Evolutionary conservation across 352 stramenopile genomes (phyloP), one percentile per base, ranked within the genome.

Genomic region (Hyaloperonospora brassicae): DNA sequence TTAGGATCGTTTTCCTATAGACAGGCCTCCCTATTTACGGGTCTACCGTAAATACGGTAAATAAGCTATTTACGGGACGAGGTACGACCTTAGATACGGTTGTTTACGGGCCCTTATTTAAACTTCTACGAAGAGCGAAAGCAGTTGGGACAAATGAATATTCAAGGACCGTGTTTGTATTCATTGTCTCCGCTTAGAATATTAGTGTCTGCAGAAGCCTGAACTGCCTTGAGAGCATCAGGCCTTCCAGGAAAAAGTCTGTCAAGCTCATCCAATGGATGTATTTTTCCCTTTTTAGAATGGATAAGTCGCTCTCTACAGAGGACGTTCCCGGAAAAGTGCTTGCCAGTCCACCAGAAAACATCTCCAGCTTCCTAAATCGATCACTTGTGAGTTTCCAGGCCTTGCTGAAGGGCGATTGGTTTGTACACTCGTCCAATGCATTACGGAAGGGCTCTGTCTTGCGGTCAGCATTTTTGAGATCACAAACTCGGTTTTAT

Each of bases 41-140:
- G n/a, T n/a, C n/a, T n/a, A n/a, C n/a, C n/a, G n/a, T n/a, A n/a
- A 39, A 39, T 39, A 39, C 34, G 7, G 7, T 39, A 39, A 39
- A 39, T 39, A 39, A 39, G 34, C 34, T 39, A 39, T 39, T 39
- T 39, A 39, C 34, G 34, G 34, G 34, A 39, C 34, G 34, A 39
- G 34, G 34, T 12, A 7, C 34, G 34, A 12, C 34, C 34, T 39
- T 39, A 39, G 34, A 39, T 39, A 39, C 34, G 34, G 34, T 39
- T 39, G 12, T 39, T 39, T 39, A n/a, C n/a, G n/a, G n/a, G n/a
- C n/a, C n/a, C n/a, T n/a, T n/a, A n/a, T n/a, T n/a, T n/a, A n/a
- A n/a, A n/a, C 12, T 39, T 7, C 7, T 7, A 7, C 34, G 7
- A 12, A 39, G 34, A 39, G 34, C 34, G 34, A 39, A 39, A 39